phyloP scores from a whole-genome alignment of 768 basidiomycete species.

The Dictyophora rubrovolvata region DNA sequence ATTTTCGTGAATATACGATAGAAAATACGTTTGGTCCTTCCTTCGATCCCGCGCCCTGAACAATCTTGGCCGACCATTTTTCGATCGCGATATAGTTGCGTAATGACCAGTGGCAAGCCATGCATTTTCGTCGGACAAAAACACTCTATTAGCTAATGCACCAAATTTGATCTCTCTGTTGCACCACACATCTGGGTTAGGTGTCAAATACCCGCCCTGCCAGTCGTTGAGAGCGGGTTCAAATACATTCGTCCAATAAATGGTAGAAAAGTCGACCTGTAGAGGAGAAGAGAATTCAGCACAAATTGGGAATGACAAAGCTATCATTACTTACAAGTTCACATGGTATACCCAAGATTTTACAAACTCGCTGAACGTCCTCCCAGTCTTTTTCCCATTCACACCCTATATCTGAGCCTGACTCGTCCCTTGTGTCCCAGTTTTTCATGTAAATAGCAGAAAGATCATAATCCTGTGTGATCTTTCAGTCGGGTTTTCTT shows the following conservation, averaged over 20 bases:
- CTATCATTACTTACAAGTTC: conserved; percentile 41
- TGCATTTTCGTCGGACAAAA: conserved; percentile 28
- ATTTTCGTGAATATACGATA: conserved; percentile 63
- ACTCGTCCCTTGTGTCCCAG: conserved; percentile 85
- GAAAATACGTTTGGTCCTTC: conserved; percentile 92
- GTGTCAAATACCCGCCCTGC: conserved; percentile 63
- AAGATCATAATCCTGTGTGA: conserved; percentile 54
- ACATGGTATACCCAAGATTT: conserved; percentile 60
- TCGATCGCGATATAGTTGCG: conserved; percentile 53
- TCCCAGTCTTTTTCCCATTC: conserved; percentile 96
- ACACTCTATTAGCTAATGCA: conserved; percentile 54
- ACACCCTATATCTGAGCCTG: conserved; percentile 68
- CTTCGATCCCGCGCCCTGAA: conserved; percentile 37
- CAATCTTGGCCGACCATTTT: conserved; percentile 26
- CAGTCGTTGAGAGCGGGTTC: conserved; percentile 73
- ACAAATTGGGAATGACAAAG: neutral
- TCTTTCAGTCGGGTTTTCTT: neutral
- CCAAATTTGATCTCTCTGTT: conserved; percentile 94
- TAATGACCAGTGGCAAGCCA: conserved; percentile 94
- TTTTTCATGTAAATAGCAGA: conserved; percentile 94
- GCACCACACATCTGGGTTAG: conserved; percentile 91
- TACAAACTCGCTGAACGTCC: conserved; percentile 78
- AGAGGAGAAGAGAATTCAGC: neutral
- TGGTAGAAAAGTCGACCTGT: conserved; percentile 76
- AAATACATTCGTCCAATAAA: conserved; percentile 90